Evolutionary conservation across 257 asterid species (phyloP).

Genomic region (Solanum lignicaule): DNA sequence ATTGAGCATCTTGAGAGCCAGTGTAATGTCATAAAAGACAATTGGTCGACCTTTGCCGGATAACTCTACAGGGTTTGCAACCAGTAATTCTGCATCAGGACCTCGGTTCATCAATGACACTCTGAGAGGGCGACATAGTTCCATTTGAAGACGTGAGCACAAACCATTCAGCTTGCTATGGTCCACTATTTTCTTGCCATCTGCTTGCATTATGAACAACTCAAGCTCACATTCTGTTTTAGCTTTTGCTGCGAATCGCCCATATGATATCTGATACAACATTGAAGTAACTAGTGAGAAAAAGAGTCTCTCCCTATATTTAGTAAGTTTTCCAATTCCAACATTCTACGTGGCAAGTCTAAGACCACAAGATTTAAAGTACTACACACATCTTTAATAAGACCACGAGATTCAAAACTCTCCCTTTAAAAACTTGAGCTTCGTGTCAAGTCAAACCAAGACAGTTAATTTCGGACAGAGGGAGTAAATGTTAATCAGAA

Average conservation of each 20-base stretch:
- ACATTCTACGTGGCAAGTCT: not conserved
- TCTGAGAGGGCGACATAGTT: slow-evolving; percentile 75
- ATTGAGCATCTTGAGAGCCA: slow-evolving; percentile 73
- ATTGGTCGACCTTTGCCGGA: slow-evolving; percentile 85
- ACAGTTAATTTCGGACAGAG: not conserved
- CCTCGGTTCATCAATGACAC: slow-evolving; percentile 70
- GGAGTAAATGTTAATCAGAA: not conserved
- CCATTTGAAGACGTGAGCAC: slow-evolving; percentile 51
- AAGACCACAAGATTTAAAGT: not conserved
- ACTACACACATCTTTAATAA: not conserved
- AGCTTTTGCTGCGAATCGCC: slow-evolving; percentile 52
- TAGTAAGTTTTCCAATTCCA: not conserved
- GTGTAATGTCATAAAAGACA: slow-evolving; percentile 77
- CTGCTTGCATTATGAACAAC: slow-evolving; percentile 73
- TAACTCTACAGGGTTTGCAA: slow-evolving; percentile 79
- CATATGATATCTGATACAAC: slow-evolving; percentile 60
- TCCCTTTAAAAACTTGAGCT: not conserved
- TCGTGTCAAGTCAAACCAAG: not conserved
- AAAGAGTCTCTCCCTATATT: not conserved
- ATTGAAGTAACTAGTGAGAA: not conserved
- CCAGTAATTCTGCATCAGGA: slow-evolving; percentile 77
- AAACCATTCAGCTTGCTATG: slow-evolving; percentile 45
- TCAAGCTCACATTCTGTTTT: slow-evolving; percentile 65
- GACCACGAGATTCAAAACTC: not conserved
- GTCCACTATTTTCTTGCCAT: slow-evolving; percentile 79